Evolutionary conservation across 2,329 filamentous ascomycete genomes (phyloP).

Genomic region (Ophiostoma quercus): DNA sequence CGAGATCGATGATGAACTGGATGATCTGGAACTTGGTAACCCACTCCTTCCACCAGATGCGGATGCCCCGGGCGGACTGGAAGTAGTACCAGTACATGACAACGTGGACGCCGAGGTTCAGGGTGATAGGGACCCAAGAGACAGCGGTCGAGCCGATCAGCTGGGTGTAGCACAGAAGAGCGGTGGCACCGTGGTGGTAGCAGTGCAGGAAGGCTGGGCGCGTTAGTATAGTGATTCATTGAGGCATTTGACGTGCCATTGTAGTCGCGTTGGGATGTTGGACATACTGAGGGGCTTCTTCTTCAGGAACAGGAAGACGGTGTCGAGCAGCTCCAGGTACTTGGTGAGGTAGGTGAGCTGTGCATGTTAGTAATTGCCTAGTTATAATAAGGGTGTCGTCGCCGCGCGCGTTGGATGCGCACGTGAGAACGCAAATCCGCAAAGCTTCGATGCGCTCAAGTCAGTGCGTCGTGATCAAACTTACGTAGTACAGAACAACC

Average conservation of each 20-base stretch:
- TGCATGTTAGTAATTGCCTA: constrained; percentile 36
- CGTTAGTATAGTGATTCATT: constrained; percentile 12
- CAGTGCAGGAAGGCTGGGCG: constrained; percentile 86
- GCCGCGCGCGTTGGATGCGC: background rate
- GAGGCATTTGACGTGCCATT: background rate
- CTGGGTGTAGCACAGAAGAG: constrained; percentile 96
- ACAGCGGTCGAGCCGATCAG: constrained; percentile 88
- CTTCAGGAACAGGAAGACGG: constrained; percentile 95
- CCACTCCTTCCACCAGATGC: constrained; percentile 99
- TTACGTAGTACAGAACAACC: constrained; percentile 93
- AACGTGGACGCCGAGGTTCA: constrained; percentile 92
- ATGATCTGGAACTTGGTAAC: constrained; percentile 96
- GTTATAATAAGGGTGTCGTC: background rate
- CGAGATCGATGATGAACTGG: constrained; percentile 95
- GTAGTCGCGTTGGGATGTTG: background rate
- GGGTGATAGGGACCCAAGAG: constrained; percentile 87
- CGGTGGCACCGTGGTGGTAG: constrained; percentile 96
- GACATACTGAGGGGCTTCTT: constrained; percentile 91
- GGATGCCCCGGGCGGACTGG: constrained; percentile 91
- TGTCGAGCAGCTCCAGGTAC: constrained; percentile 92
- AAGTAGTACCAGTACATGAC: constrained; percentile 99
- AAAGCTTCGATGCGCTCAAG: no score
- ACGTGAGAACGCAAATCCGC: background rate
- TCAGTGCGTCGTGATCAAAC: constrained; percentile 35
- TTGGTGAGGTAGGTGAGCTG: constrained; percentile 98